A percentile compares a stretch with the other conserved stretches of the same genome.
Evolutionary conservation across 2,329 filamentous ascomycete species (phyloP).

Genomic region (Venturia pyrina): DNA sequence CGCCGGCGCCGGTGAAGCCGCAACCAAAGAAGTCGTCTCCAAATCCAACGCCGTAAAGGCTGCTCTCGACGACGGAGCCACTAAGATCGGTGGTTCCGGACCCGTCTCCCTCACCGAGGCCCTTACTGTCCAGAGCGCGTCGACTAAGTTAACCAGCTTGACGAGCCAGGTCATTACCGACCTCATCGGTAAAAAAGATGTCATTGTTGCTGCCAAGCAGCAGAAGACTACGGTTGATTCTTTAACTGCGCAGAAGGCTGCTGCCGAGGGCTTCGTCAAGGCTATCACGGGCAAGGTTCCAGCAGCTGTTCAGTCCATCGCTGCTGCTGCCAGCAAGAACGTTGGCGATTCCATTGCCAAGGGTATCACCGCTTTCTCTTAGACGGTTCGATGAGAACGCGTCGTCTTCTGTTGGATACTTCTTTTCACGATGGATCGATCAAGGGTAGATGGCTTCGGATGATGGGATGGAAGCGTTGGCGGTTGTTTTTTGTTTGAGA

Average conservation of each 20-base stretch:
- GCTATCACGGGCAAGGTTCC: slow-evolving; percentile 7
- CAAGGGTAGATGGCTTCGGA: neutral
- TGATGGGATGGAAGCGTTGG: too few species aligned
- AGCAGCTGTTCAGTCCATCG: neutral
- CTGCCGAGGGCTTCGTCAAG: neutral
- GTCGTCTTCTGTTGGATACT: neutral
- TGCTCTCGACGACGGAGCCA: neutral
- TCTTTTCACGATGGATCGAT: neutral
- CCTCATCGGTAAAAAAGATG: slow-evolving; percentile 7
- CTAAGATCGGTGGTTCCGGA: neutral
- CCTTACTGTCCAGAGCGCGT: neutral
- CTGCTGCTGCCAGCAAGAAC: neutral
- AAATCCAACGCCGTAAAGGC: slow-evolving; percentile 6
- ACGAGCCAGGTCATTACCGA: slow-evolving; percentile 4
- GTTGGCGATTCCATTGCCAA: slow-evolving; percentile 6
- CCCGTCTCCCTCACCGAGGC: slow-evolving; percentile 5
- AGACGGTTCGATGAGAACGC: neutral
- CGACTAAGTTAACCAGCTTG: neutral
- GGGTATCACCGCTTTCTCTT: slow-evolving; percentile 10
- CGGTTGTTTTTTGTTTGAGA: too few species aligned
- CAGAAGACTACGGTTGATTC: neutral
- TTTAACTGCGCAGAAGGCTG: neutral
- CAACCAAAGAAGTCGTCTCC: neutral
- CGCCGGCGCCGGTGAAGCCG: neutral
- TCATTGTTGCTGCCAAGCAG: slow-evolving; percentile 1